Base-by-base conservation (phyloP, 139 green algal species). In the Chlamydomonas incerta region DNA sequence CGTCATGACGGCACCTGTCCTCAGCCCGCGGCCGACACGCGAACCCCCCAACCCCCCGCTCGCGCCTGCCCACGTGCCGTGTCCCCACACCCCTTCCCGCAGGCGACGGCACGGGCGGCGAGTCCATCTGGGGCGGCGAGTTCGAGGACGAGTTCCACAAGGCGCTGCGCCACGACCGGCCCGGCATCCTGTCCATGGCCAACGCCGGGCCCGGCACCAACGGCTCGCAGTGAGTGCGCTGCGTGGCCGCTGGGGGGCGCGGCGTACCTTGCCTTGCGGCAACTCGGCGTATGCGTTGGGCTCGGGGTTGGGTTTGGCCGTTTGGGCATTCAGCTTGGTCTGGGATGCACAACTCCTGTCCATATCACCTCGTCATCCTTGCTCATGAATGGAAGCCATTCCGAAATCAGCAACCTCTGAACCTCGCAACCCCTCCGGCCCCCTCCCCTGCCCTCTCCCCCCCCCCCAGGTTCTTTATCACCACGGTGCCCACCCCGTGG, bases 61-160 rank as follows among this genome's bases (percentile, higher is more conserved):
- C 31, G 14, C n/a, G 2, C 50, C 55, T 18, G 20, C 55, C 55
- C 2, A 5, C 18, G 2, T 10, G 20, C 55, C 55, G 55, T 62
- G 11, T 58, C 52, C 55, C 55, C 55, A 18, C 66, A 47, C 46
- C 66, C 18, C 31, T 50, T 15, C 28, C 46, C 73, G 52, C 88
- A 96, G 96, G 97, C 29, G 96, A 99, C 81, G 98, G 98, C 60
- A 99, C 98, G 2, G 98, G 98, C 6, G 98, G 98, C 31, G 92
- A 96, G 87, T 98, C 93, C 75, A 99, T 99, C 52, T 99, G 98
- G 98, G 98, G 98, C 13, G 93, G 90, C 8, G 96, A 99, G 83
- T 99, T 99, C 91, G 95, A 97, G 82, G 98, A 99, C 88, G 98
- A 99, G 87, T 98, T 99, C 90, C 85, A 94, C 86, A 91, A 95